Evolutionary conservation across 1,284 basidiomycete genomes (phyloP).

Genomic region (Apiotrichum akiyoshidainum): DNA sequence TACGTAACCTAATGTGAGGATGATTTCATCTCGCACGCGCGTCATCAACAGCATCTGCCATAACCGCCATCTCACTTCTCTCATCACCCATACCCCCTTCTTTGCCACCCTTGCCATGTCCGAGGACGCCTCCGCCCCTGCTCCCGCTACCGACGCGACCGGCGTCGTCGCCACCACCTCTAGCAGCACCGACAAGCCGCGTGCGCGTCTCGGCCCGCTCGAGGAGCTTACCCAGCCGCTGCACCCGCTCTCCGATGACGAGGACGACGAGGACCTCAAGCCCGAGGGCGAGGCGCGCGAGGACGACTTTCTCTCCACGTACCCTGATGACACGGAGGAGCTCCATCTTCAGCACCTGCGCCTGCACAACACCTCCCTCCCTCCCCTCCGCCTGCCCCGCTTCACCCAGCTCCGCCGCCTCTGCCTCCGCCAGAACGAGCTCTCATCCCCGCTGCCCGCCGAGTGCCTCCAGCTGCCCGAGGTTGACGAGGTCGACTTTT

Average conservation of each 20-base stretch:
- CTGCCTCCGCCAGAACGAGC: conserved; percentile 81
- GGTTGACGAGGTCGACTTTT: conserved; percentile 87
- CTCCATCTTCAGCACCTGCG: conserved; percentile 85
- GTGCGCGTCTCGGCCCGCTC: conserved; percentile 35
- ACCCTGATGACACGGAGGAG: conserved; percentile 71
- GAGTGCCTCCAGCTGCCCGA: conserved; percentile 64
- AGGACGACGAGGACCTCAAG: conserved; percentile 21
- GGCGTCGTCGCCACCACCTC: too few species aligned
- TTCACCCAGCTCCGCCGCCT: conserved; percentile 71
- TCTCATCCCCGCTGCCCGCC: conserved; percentile 67
- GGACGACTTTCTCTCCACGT: conserved; percentile 55
- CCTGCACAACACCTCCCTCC: conserved; percentile 60
- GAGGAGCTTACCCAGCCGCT: conserved; percentile 26
- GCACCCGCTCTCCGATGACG: conserved; percentile 27
- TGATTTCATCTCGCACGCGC: neutral
- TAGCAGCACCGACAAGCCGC: conserved; percentile 20
- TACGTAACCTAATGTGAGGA: too few species aligned
- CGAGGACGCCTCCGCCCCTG: neutral
- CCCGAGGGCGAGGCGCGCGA: conserved; percentile 22
- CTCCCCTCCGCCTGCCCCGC: conserved; percentile 59
- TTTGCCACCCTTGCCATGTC: neutral
- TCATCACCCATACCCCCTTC: too few species aligned
- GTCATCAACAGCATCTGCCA: neutral
- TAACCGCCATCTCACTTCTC: too few species aligned
- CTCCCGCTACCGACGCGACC: conserved; percentile 2